These are phyloP conservation scores for Sphaerulina musiva DNA, from an alignment of 2,329 filamentous ascomycete genomes.

Conservation along the genomic window DNA sequence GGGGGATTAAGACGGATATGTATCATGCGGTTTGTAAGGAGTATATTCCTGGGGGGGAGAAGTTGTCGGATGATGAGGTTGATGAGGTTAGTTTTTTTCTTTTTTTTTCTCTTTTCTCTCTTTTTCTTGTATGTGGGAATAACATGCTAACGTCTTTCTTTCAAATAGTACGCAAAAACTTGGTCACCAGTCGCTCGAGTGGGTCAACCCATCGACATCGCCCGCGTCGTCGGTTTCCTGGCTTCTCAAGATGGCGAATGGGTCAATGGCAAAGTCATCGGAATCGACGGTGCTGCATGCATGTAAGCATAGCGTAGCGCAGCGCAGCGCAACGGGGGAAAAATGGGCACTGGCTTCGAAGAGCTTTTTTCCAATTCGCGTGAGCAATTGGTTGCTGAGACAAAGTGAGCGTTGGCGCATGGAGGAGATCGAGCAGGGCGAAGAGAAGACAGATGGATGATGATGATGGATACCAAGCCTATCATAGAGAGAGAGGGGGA, in stretches of 20 bases:
- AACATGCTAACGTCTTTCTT: slow-evolving; percentile 8
- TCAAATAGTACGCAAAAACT: slow-evolving; percentile 50
- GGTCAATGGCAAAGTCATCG: slow-evolving; percentile 51
- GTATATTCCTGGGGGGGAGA: slow-evolving; percentile 54
- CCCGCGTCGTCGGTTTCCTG: slow-evolving; percentile 57
- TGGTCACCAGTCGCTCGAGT: slow-evolving; percentile 61
- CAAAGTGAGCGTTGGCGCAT: no score
- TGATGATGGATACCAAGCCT: no score
- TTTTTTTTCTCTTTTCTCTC: no score
- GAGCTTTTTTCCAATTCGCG: neutral
- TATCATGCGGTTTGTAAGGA: slow-evolving; percentile 59
- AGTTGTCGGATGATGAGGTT: slow-evolving; percentile 51
- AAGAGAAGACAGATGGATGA: no score
- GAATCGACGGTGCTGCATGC: slow-evolving; percentile 40
- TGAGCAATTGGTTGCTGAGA: neutral
- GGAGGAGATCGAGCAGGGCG: no score
- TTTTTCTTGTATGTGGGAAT: no score
- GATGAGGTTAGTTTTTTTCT: slow-evolving; percentile 40
- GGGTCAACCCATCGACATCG: slow-evolving; percentile 62
- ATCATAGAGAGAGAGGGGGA: no score
- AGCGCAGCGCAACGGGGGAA: no score
- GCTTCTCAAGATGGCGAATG: slow-evolving; percentile 52
- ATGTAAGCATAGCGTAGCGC: slow-evolving; percentile 27
- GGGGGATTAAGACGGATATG: slow-evolving; percentile 53
- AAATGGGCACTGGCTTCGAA: no score